A percentile compares a stretch with the other conserved stretches of the same genome.
phyloP scores from a whole-genome alignment of 1,139 yeast species.

The Hansenula sp. region DNA sequence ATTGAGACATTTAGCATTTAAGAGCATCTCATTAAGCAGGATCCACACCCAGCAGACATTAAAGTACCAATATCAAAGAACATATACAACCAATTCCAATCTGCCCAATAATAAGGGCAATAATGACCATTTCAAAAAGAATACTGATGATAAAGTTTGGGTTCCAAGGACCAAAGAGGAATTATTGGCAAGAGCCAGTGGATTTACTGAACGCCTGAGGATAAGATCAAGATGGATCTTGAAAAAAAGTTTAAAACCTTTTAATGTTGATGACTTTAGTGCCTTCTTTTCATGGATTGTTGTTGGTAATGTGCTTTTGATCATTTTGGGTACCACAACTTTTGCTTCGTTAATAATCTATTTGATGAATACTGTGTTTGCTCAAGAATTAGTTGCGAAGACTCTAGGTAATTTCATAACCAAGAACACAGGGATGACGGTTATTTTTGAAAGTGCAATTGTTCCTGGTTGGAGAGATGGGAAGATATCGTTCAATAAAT shows the following conservation, averaged over 20 bases:
- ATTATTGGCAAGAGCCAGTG: conserved; percentile 13
- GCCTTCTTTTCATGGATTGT: conserved; percentile 91
- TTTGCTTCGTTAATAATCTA: conserved; percentile 76
- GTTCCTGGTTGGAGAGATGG: conserved; percentile 96
- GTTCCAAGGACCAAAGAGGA: conserved; percentile 16
- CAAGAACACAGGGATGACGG: conserved; percentile 78
- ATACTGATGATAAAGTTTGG: background rate
- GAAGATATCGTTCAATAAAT: conserved; percentile 75
- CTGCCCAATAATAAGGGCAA: background rate
- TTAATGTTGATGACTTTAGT: conserved; percentile 81
- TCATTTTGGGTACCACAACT: conserved; percentile 85
- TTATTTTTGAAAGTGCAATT: conserved; percentile 88
- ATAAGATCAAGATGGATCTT: conserved; percentile 69
- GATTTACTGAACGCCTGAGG: conserved; percentile 34
- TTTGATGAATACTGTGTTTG: conserved; percentile 79
- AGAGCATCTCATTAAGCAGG: background rate
- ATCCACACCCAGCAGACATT: background rate
- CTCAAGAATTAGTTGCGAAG: conserved; percentile 84
- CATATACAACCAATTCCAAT: background rate
- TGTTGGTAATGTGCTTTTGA: conserved; percentile 76
- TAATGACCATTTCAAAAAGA: background rate
- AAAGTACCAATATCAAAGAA: background rate
- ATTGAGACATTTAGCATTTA: background rate
- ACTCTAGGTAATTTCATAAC: conserved; percentile 80
- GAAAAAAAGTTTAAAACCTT: conserved; percentile 61